Evolutionary conservation across 345 rosid species (phyloP).

Genomic region (Eucalyptus tenuipes): DNA sequence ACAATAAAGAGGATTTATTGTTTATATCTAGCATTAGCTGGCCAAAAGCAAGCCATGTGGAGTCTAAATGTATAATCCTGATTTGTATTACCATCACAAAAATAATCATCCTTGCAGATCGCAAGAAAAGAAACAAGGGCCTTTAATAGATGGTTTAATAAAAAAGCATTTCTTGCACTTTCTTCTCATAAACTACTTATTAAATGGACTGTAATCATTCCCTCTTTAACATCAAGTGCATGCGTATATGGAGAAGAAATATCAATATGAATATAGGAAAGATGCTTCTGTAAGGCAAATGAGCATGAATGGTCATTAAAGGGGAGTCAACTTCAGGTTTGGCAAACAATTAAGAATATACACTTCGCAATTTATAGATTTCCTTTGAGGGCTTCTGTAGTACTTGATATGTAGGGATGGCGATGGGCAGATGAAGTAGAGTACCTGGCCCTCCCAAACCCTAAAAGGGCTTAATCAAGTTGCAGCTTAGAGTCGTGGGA

Average conservation of each 20-base stretch:
- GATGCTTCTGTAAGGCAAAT: neutral
- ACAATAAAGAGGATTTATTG: neutral
- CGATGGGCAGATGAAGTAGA: neutral
- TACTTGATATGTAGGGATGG: neutral
- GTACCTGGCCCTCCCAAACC: neutral
- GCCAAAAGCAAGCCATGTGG: neutral
- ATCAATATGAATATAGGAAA: neutral
- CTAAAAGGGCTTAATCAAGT: neutral
- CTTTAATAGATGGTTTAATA: neutral
- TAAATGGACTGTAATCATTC: neutral
- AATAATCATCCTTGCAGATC: neutral
- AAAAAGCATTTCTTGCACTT: neutral
- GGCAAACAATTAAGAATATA: neutral
- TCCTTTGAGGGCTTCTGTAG: neutral
- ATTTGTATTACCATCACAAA: neutral
- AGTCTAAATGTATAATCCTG: neutral
- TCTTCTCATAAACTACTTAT: neutral
- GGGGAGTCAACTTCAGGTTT: neutral
- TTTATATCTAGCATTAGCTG: neutral
- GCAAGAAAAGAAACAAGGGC: neutral
- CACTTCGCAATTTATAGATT: neutral
- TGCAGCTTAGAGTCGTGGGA: neutral
- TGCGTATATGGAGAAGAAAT: neutral
- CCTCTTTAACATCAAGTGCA: neutral
- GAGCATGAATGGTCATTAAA: neutral